These are phyloP conservation scores for Panellus pusillus DNA, from an alignment of 768 basidiomycete genomes.

Conservation along the genomic window DNA sequence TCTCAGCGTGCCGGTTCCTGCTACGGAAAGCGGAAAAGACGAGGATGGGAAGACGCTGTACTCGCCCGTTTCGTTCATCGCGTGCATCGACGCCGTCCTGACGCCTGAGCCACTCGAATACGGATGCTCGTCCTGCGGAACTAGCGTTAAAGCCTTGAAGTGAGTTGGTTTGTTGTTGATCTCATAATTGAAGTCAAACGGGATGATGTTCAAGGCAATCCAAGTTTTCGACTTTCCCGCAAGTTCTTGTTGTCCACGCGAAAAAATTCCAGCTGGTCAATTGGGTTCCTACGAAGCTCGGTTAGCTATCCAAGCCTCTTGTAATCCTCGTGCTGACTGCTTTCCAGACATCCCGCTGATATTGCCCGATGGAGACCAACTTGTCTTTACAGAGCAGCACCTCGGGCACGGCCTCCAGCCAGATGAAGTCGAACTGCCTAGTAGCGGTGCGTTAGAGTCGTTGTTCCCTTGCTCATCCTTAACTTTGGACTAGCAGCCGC, in stretches of 20 bases:
- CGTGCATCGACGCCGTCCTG: constrained; percentile 61
- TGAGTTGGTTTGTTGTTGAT: constrained; percentile 36
- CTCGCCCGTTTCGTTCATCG: constrained; percentile 56
- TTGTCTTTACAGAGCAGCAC: constrained; percentile 61
- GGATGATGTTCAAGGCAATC: constrained; percentile 50
- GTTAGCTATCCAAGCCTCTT: constrained; percentile 34
- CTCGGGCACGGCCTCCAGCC: constrained; percentile 70
- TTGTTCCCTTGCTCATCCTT: neutral
- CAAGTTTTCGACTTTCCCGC: constrained; percentile 83
- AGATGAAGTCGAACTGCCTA: constrained; percentile 68
- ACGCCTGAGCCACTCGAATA: constrained; percentile 76
- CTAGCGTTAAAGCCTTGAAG: constrained; percentile 71
- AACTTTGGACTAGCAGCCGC: constrained; percentile 27
- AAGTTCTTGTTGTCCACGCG: constrained; percentile 84
- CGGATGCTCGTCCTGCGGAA: constrained; percentile 71
- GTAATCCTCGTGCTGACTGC: neutral
- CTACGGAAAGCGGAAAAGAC: constrained; percentile 51
- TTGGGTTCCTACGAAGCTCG: constrained; percentile 95
- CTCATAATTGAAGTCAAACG: neutral
- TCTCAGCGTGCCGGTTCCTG: constrained; percentile 80
- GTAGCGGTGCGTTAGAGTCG: constrained; percentile 39
- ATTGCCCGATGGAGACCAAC: constrained; percentile 55
- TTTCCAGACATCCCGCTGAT: constrained; percentile 79
- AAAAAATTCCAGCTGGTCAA: constrained; percentile 94
- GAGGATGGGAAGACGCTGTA: constrained; percentile 66